Evolutionary conservation across 345 rosid species (phyloP), one percentile per base, ranked within the genome.

Genomic region (Gossypium turneri): DNA sequence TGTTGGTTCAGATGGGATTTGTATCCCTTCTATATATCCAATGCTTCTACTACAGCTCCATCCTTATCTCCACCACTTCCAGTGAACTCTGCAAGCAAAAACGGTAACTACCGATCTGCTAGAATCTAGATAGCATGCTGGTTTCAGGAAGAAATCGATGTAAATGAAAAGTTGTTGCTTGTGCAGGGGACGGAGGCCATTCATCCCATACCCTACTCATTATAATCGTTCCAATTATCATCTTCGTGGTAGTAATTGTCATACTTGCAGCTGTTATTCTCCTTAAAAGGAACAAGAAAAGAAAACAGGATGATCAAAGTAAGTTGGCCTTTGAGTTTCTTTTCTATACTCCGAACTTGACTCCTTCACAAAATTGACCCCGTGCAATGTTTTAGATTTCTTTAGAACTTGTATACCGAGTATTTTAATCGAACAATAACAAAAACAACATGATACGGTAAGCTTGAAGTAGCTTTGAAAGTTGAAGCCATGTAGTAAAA

Each of bases 1-100:
- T 89, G 93, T 61, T 34, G 13, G 22, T 77, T 86, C 47, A 55
- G 85, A 57, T 87, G 87, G 85, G 92, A 84, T 69, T 41, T 83
- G 72, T 78, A 81, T 74, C 76, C 80, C 29, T 88, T 87, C 76
- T 83, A 77, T 62, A 15, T 3, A 60, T 53, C 72, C 41, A 74
- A 69, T 6, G 71, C 72, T 34, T 22, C 62, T 41, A 60, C 75
- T 20, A 25, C 57, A 7, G 15, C 76, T 1, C 70, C 48, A 80
- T 2, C 77, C 82, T 25, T 17, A 50, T 48, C 72, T 48, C 43
- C 72, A 47, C 2, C 68, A 1, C 51, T 45, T 12, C 47, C 77
- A 2, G 13, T 25, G 15, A 17, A 15, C 43, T 13, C 25, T 53
- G 25, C 43, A 25, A 67, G 51, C 29, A 22, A 9, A 20, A 22